Evolutionary conservation across 169 alveolate species (phyloP).

Genomic region (Plasmodium knowlesi): DNA sequence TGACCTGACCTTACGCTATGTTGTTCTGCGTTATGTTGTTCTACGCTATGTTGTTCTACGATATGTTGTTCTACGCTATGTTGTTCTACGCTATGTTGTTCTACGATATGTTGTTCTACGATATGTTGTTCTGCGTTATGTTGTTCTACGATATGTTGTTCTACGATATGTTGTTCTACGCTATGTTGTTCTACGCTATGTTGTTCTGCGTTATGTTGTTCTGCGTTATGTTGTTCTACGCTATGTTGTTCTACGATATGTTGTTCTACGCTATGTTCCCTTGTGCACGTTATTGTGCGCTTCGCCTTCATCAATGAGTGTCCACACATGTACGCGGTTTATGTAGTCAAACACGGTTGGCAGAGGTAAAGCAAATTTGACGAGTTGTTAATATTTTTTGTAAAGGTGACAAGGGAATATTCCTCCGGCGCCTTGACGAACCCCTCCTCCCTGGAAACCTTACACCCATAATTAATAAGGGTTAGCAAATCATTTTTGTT

Average conservation of each 20-base stretch:
- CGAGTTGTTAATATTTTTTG: slow-evolving; percentile 60
- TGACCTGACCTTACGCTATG: neutral
- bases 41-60: too few species aligned
- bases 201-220: too few species aligned
- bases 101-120: neutral
- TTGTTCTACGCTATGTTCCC: neutral
- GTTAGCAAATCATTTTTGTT: slow-evolving; percentile 20
- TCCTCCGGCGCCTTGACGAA: slow-evolving; percentile 63
- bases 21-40: too few species aligned
- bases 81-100: neutral
- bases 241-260: neutral
- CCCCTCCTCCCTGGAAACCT: slow-evolving; percentile 61
- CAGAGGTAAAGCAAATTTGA: slow-evolving; percentile 70
- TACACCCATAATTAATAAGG: slow-evolving; percentile 70
- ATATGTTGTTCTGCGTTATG: neutral
- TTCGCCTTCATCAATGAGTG: neutral
- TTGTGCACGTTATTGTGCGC: neutral
- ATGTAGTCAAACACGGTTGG: slow-evolving; percentile 47
- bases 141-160: neutral
- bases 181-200: neutral
- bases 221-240: neutral
- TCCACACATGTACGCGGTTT: neutral
- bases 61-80: neutral
- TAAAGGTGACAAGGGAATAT: slow-evolving; percentile 63
- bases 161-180: neutral